Evolutionary conservation across 1,284 basidiomycete genomes (phyloP).

Genomic region (Trametes sp.): DNA sequence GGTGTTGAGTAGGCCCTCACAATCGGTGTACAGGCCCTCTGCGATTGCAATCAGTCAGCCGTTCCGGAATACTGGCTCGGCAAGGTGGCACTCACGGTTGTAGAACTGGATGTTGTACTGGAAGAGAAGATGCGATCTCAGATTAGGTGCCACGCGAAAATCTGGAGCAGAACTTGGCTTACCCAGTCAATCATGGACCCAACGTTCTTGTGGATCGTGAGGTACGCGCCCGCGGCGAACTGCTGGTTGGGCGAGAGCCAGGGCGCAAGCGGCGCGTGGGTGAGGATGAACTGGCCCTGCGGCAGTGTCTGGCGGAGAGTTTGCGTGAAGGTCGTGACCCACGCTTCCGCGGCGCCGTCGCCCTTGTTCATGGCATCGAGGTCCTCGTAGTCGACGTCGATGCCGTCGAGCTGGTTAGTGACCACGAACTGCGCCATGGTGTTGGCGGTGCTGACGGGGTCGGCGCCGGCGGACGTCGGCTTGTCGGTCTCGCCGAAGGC

Average conservation of each 20-base stretch:
- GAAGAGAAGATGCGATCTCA: background rate
- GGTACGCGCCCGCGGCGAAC: conserved; percentile 68
- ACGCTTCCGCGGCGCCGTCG: conserved; percentile 47
- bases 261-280: conserved; percentile 56
- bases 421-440: conserved; percentile 52
- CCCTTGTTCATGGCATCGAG: conserved; percentile 52
- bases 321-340: conserved; percentile 53
- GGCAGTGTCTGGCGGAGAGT: conserved; percentile 44
- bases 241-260: conserved; percentile 57
- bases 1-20: conserved; percentile 56
- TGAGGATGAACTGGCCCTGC: conserved; percentile 44
- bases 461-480: conserved; percentile 53
- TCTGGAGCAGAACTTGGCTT: conserved; percentile 9
- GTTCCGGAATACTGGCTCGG: background rate
- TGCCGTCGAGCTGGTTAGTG: conserved; percentile 52
- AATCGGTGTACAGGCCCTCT: conserved; percentile 52
- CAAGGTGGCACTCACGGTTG: conserved; percentile 51
- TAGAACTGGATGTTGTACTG: conserved; percentile 67
- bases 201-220: conserved; percentile 60
- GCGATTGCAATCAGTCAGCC: background rate
- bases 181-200: conserved; percentile 54
- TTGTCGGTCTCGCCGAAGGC: conserved; percentile 59
- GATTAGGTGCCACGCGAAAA: background rate
- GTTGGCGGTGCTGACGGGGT: conserved; percentile 52
- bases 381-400: conserved; percentile 68